These are phyloP conservation scores for Talaromyces thailandensis DNA, from an alignment of 495 filamentous ascomycete genomes.

Conservation along the genomic window DNA sequence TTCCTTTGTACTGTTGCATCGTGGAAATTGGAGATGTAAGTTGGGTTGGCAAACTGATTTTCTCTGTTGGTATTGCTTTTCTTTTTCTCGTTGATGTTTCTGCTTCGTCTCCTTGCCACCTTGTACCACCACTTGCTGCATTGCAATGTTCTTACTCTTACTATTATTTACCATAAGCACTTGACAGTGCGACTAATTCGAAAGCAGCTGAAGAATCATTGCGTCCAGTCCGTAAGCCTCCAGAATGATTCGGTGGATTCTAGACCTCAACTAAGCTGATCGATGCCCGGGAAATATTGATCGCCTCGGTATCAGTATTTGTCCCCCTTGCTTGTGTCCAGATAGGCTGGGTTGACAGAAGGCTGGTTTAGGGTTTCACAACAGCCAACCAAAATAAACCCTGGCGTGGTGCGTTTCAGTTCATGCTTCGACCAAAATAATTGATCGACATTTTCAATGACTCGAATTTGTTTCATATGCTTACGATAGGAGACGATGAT, in stretches of 20 bases:
- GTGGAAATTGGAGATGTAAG: slow-evolving; percentile 5
- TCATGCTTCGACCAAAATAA: neutral
- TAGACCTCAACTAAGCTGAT: neutral
- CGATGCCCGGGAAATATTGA: neutral
- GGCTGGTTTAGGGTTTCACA: neutral
- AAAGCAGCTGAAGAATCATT: neutral
- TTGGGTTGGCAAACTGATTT: slow-evolving; percentile 6
- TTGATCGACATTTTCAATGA: neutral
- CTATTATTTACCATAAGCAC: neutral
- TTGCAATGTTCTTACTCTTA: neutral
- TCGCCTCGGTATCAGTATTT: neutral
- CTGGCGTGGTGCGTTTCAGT: neutral
- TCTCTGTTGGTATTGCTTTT: neutral
- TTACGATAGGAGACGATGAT: neutral
- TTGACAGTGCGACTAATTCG: neutral
- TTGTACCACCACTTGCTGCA: slow-evolving; percentile 5
- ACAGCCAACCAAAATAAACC: neutral
- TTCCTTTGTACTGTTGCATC: slow-evolving; percentile 1
- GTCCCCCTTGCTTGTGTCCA: neutral
- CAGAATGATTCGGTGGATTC: neutral
- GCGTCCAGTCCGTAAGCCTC: neutral
- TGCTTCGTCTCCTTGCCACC: slow-evolving; percentile 1
- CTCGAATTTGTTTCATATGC: neutral
- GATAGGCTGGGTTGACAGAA: neutral
- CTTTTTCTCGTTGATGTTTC: neutral